phyloP scores from a whole-genome alignment of 768 basidiomycete species.

The Tulasnella sp. region DNA sequence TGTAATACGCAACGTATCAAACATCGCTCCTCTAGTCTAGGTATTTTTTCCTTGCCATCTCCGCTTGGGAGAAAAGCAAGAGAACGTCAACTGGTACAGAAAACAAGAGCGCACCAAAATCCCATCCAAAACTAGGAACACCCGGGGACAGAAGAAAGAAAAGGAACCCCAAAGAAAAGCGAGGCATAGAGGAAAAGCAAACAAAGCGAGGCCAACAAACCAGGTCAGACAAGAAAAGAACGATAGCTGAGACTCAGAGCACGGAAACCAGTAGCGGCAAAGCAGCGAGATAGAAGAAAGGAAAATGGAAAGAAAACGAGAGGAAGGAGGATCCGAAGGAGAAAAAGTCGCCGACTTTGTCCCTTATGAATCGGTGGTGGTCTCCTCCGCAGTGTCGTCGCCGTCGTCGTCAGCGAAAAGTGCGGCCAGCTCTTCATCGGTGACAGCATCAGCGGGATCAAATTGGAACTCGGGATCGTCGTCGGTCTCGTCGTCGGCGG shows the following conservation, averaged over 20 bases:
- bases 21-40: not conserved
- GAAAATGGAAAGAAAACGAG: not conserved
- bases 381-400: not conserved
- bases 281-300: not conserved
- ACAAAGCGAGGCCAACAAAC: not conserved
- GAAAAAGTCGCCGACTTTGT: not conserved
- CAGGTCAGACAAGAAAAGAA: not conserved
- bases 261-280: not conserved
- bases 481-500: slow-evolving; percentile 6
- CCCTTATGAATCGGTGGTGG: not conserved
- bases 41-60: too few species aligned
- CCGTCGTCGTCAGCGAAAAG: not conserved
- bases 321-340: not conserved
- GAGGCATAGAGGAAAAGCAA: not conserved
- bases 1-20: not conserved
- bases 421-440: not conserved
- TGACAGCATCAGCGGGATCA: slow-evolving; percentile 11
- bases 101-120: not conserved
- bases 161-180: not conserved
- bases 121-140: not conserved
- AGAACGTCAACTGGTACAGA: too few species aligned
- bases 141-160: not conserved
- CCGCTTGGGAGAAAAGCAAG: not conserved
- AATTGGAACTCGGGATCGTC: not conserved
- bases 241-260: not conserved